phyloP scores from a whole-genome alignment of 2,329 filamentous ascomycete genomes.

The Xylariaceae sp. region DNA sequence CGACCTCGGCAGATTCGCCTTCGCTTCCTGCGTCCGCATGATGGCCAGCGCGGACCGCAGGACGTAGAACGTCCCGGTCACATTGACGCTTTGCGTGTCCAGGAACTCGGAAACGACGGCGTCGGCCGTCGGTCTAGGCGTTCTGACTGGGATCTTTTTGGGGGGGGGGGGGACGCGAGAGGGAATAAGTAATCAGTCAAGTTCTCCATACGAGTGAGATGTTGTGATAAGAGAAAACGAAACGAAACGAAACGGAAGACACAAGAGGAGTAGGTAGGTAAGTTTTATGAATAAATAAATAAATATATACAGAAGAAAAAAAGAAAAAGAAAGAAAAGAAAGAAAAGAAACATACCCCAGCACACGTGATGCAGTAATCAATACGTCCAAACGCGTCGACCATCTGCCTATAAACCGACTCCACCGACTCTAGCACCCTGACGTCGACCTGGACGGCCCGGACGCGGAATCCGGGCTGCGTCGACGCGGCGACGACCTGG shows the following conservation, averaged over 20 bases:
- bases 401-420: conserved; percentile 11
- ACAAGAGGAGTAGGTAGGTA: no score
- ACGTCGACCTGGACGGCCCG: conserved; percentile 18
- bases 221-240: no score
- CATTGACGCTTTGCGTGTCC: conserved; percentile 15
- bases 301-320: no score
- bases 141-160: not conserved
- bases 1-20: conserved; percentile 1
- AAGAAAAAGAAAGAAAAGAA: no score
- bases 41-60: not conserved
- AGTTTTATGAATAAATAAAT: no score
- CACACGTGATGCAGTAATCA: conserved; percentile 21
- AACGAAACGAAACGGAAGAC: no score
- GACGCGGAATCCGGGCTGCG: conserved; percentile 15
- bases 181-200: no score
- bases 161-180: no score
- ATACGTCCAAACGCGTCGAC: conserved; percentile 19
- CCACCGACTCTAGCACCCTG: conserved; percentile 9
- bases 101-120: conserved; percentile 20
- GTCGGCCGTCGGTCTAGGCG: conserved; percentile 6
- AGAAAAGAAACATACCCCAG: conserved; percentile 14
- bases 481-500: conserved; percentile 9
- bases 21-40: conserved; percentile 20
- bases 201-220: no score
- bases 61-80: conserved; percentile 19